Evolutionary conservation across 306 rosid species (phyloP), one percentile per base, ranked within the genome.

Genomic region (Inga leiocalycina): DNA sequence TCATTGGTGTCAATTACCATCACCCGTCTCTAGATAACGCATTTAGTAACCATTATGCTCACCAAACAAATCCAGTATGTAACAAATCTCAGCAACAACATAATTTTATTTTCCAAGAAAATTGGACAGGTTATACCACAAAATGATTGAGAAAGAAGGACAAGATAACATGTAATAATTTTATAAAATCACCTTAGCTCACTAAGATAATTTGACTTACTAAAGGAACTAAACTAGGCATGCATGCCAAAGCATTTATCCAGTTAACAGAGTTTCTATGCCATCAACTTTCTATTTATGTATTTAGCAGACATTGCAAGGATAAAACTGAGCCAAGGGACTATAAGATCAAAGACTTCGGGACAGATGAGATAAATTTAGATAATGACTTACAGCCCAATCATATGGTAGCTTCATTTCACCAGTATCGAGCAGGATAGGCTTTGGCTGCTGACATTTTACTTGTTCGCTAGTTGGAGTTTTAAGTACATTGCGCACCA

Each of bases 371-470:
- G 72, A 72, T 24, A 45, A 45, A 45, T 14, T 24, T 46, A 45
- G 30, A 45, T 52, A 71, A 71, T 57, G 81, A 92, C 98, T 87
- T 91, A 95, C 98, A 67, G 98, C 98, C 98, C 98, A 95, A 24
- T 93, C 92, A 90, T 95, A 95, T 5, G 98, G 98, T 86, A 76
- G 48, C 79, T 85, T 89, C 98, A 95, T 93, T 91, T 91, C 98
- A 84, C 98, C 98, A 75, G 96, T 90, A 89, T 95, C 98, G 64
- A 95, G 96, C 87, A 95, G 88, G 84, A 95, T 95, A 57, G 98
- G 98, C 90, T 95, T 93, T 69, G 98, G 97, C 30, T 20, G 85
- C 67, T 95, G 98, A 85, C 98, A 95, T 24, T 88, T 86, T 82
- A 89, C 79, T 78, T 95, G 98, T 84, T 95, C 91, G 84, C 89